phyloP scores from a whole-genome alignment of 2,329 filamentous ascomycete genomes.

The Scleromitrula shiraiana region DNA sequence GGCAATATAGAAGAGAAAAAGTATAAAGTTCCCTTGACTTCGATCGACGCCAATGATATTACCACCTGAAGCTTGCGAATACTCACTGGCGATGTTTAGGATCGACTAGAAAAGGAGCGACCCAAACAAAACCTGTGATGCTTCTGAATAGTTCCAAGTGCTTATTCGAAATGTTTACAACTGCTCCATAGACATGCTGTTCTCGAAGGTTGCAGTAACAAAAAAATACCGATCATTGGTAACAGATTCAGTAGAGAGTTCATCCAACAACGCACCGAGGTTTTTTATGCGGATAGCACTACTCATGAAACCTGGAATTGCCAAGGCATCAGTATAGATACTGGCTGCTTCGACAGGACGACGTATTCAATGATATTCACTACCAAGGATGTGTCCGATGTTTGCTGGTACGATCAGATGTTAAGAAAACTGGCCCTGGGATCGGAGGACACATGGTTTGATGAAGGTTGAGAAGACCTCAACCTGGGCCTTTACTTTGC shows the following conservation, averaged over 20 bases:
- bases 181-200: neutral
- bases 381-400: neutral
- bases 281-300: constrained; percentile 11
- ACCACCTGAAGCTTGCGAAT: neutral
- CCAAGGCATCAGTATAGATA: neutral
- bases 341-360: neutral
- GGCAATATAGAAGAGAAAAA: neutral
- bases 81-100: neutral
- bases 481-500: neutral
- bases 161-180: neutral
- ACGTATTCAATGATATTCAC: neutral
- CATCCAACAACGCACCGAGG: constrained; percentile 3
- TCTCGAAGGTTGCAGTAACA: neutral
- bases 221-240: neutral
- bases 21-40: neutral
- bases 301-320: constrained; percentile 2
- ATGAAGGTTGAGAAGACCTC: neutral
- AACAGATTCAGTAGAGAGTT: neutral
- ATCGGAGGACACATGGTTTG: neutral
- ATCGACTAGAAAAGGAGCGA: neutral
- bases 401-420: neutral
- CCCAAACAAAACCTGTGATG: neutral
- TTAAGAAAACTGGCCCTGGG: neutral
- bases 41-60: neutral
- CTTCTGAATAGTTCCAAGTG: neutral